Evolutionary conservation across 108 stramenopile genomes (phyloP).

Genomic region (Cyclostephanos tholiformis): DNA sequence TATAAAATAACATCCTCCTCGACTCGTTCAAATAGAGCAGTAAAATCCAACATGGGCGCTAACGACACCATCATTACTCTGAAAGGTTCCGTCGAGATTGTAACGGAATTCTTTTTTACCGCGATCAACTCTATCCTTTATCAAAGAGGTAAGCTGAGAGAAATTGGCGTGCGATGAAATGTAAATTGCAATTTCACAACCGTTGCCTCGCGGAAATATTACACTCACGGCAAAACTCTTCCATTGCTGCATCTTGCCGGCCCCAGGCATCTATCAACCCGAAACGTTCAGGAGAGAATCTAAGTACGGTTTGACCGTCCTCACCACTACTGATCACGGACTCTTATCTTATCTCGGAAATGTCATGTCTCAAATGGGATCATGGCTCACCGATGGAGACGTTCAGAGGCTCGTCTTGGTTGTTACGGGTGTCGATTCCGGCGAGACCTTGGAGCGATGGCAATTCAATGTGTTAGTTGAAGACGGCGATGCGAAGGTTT

Average conservation of each 20-base stretch:
- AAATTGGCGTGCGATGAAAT: conserved; percentile 1
- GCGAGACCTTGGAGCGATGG: conserved; percentile 97
- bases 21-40: neutral
- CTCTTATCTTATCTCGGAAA: conserved; percentile 86
- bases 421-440: conserved; percentile 92
- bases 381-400: conserved; percentile 88
- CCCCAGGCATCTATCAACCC: conserved; percentile 94
- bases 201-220: neutral
- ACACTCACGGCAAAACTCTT: neutral
- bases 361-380: conserved; percentile 91
- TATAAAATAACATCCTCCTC: too few relatives aligned
- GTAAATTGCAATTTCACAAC: neutral
- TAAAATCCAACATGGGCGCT: conserved; percentile 34
- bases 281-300: conserved; percentile 92
- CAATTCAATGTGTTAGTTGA: conserved; percentile 93
- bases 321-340: conserved; percentile 95
- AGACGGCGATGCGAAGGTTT: conserved; percentile 27
- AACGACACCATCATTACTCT: conserved; percentile 90
- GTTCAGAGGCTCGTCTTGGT: conserved; percentile 97
- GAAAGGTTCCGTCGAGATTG: conserved; percentile 95
- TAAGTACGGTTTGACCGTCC: conserved; percentile 96
- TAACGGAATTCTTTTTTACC: conserved; percentile 98
- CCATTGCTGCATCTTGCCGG: neutral
- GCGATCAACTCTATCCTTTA: conserved; percentile 99
- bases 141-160: conserved; percentile 72